Conservation (phyloP, 495 filamentous ascomycete genomes). For the Penicillium tannophilum region DNA sequence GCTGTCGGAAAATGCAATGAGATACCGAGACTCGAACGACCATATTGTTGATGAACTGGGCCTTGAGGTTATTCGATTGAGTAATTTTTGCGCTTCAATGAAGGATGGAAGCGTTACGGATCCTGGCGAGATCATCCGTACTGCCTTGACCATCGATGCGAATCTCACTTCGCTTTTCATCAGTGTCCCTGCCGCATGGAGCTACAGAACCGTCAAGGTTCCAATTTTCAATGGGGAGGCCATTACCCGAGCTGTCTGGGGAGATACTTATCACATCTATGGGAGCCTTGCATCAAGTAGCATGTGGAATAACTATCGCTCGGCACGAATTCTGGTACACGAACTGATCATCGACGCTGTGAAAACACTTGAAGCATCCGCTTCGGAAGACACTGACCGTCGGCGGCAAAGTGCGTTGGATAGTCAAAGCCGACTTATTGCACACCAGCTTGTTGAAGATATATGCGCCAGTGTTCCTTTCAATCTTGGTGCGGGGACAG, state of each 20-base stretch:
- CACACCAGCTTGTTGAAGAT: constrained; percentile 32
- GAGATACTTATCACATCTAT: constrained; percentile 56
- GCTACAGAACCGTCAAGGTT: constrained; percentile 2
- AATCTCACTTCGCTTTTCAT: constrained; percentile 15
- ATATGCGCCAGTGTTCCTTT: constrained; percentile 37
- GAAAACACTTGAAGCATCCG: background rate
- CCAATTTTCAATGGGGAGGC: background rate
- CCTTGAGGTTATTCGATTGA: constrained; percentile 6
- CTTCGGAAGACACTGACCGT: background rate
- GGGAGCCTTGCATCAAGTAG: constrained; percentile 51
- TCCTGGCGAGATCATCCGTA: constrained; percentile 17
- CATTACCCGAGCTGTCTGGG: constrained; percentile 33
- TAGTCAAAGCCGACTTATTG: constrained; percentile 19
- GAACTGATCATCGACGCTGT: constrained; percentile 18
- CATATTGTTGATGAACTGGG: constrained; percentile 13
- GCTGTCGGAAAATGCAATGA: constrained; percentile 11
- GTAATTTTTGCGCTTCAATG: constrained; percentile 14
- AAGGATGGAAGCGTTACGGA: constrained; percentile 13
- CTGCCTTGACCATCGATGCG: constrained; percentile 14
- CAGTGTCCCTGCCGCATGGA: constrained; percentile 4
- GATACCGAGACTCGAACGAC: constrained; percentile 12
- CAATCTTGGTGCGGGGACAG: constrained; percentile 25
- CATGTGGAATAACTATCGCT: constrained; percentile 62
- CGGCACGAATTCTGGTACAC: constrained; percentile 51
- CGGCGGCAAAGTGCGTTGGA: background rate